Evolutionary conservation across 495 filamentous ascomycete species (phyloP).

Genomic region (Apiosordaria backusii): DNA sequence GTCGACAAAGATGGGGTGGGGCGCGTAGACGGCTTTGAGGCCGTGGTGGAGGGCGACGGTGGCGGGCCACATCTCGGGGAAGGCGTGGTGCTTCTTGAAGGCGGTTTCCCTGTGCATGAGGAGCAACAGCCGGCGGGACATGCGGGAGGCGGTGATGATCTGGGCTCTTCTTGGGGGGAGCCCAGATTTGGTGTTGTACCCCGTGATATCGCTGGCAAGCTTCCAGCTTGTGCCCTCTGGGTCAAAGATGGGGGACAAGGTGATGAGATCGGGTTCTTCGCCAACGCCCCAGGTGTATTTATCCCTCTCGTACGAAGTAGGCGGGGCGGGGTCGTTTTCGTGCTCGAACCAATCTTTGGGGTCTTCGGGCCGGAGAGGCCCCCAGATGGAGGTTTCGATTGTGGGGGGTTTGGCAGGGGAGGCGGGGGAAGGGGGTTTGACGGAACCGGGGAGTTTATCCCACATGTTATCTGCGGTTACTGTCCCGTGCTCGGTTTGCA

Average conservation of each 20-base stretch:
- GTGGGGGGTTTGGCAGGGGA: constrained; percentile 22
- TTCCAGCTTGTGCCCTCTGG: constrained; percentile 86
- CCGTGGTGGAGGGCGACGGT: constrained; percentile 87
- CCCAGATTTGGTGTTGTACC: constrained; percentile 62
- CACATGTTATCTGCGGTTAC: constrained; percentile 70
- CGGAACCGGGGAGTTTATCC: constrained; percentile 42
- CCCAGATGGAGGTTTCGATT: constrained; percentile 77
- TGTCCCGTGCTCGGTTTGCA: constrained; percentile 81
- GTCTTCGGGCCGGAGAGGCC: constrained; percentile 66
- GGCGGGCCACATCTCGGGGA: constrained; percentile 94
- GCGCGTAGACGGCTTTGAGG: constrained; percentile 89
- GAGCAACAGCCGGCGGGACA: constrained; percentile 74
- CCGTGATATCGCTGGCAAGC: constrained; percentile 82
- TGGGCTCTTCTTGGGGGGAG: constrained; percentile 78
- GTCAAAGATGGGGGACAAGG: constrained; percentile 91
- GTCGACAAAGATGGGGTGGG: constrained; percentile 89
- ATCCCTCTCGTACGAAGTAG: constrained; percentile 69
- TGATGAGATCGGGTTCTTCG: constrained; percentile 91
- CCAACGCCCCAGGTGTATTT: constrained; percentile 83
- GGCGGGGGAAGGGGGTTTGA: constrained; percentile 24
- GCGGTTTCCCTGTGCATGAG: constrained; percentile 89
- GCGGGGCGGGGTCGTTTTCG: constrained; percentile 67
- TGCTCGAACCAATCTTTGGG: constrained; percentile 63
- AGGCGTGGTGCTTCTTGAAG: constrained; percentile 78
- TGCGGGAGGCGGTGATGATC: constrained; percentile 80